Conservation (phyloP, 164 flowering plant species). For the Vitis labrusca region DNA sequence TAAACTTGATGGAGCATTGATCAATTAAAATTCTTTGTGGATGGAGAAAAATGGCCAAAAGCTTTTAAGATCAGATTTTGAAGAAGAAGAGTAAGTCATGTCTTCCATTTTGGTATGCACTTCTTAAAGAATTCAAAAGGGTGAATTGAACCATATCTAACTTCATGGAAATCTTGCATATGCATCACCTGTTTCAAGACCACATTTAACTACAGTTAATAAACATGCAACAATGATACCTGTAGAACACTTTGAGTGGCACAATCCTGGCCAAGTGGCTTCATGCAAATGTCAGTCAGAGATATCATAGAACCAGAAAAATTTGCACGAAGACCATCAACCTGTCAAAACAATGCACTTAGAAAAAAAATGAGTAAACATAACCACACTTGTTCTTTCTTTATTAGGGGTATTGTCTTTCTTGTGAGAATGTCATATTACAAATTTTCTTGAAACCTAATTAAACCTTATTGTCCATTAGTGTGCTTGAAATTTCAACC, state of each 20-base stretch:
- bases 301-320: slow-evolving; percentile 76
- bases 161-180: not conserved
- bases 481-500: too few species aligned
- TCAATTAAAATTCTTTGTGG: not conserved
- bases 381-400: not conserved
- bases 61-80: not conserved
- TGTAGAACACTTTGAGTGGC: slow-evolving; percentile 94
- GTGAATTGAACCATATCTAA: not conserved
- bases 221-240: slow-evolving; percentile 34
- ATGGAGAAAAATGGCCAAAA: not conserved
- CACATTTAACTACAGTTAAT: too few species aligned
- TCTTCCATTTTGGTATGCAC: slow-evolving; percentile 3
- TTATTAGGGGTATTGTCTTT: too few species aligned
- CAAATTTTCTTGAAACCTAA: too few species aligned
- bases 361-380: not conserved
- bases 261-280: slow-evolving; percentile 90
- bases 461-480: too few species aligned
- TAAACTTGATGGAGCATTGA: not conserved
- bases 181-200: not conserved
- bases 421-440: too few species aligned
- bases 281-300: slow-evolving; percentile 83
- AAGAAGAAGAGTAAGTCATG: not conserved
- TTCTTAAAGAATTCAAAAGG: not conserved
- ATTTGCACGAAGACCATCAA: slow-evolving; percentile 78
- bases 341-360: slow-evolving; percentile 36